Percentiles rank a stretch among this genome's conserved stretches.
phyloP scores from a whole-genome alignment of 2,329 filamentous ascomycete genomes.

The Onygena corvina region DNA sequence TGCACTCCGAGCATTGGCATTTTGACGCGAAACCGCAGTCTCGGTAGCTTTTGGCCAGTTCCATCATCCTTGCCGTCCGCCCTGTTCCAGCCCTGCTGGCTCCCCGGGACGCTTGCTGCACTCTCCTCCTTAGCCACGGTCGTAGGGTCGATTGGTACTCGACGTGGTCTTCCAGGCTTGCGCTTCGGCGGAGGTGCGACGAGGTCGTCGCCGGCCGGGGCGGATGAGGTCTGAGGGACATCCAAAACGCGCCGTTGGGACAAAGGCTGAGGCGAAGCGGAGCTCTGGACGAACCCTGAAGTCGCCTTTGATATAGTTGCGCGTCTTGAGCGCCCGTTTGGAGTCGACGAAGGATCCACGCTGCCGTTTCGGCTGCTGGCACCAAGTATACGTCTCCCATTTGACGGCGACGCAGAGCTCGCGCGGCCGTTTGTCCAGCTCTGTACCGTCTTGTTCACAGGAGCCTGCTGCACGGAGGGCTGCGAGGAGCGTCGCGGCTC shows the following conservation, averaged over 20 bases:
- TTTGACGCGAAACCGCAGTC: constrained; percentile 39
- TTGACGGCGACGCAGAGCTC: constrained; percentile 10
- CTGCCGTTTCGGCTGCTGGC: constrained; percentile 25
- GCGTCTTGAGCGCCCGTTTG: constrained; percentile 1
- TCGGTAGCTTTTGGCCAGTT: constrained; percentile 21
- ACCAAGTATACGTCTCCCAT: constrained; percentile 22
- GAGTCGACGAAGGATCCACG: constrained; percentile 11
- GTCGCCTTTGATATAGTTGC: not conserved
- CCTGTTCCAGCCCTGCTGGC: not conserved
- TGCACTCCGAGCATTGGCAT: constrained; percentile 40
- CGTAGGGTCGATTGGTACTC: not conserved
- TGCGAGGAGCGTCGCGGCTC: constrained; percentile 39
- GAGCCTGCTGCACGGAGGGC: constrained; percentile 25
- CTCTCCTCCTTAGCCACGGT: not conserved
- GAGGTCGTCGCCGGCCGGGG: not conserved
- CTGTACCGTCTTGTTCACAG: constrained; percentile 23
- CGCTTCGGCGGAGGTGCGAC: not conserved
- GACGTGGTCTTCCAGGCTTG: not conserved
- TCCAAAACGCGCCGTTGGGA: constrained; percentile 1
- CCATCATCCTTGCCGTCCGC: constrained; percentile 11
- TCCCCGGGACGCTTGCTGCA: not conserved
- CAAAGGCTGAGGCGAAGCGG: not conserved
- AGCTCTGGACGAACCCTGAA: not conserved
- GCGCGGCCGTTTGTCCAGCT: constrained; percentile 15
- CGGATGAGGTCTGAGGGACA: not conserved